Conservation (phyloP, 768 basidiomycete species). For the Daedaleopsis nitida region DNA sequence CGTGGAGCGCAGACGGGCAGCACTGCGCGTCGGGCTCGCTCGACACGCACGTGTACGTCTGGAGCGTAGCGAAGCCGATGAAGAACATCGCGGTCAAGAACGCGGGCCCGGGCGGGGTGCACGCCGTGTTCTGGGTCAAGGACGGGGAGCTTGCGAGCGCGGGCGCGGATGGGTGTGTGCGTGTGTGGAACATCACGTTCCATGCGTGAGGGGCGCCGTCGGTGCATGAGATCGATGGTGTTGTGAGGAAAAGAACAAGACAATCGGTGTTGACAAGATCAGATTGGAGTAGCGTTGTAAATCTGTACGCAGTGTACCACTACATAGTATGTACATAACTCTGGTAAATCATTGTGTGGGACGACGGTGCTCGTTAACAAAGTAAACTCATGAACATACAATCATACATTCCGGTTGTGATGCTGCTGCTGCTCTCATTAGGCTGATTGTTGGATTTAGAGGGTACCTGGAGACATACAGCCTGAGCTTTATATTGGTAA, state of each 20-base stretch:
- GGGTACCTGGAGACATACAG: too few species aligned
- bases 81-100: slow-evolving; percentile 84
- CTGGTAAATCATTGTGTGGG: background rate
- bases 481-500: too few species aligned
- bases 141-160: slow-evolving; percentile 61
- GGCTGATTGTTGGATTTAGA: too few species aligned
- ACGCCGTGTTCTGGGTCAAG: slow-evolving; percentile 77
- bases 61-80: slow-evolving; percentile 70
- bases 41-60: slow-evolving; percentile 92
- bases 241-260: background rate
- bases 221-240: background rate
- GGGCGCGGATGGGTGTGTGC: slow-evolving; percentile 82
- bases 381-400: too few species aligned
- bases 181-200: slow-evolving; percentile 66
- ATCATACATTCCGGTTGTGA: too few species aligned
- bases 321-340: too few species aligned
- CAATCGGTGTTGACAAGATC: too few species aligned
- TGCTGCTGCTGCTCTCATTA: too few species aligned
- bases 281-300: background rate
- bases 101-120: slow-evolving; percentile 83
- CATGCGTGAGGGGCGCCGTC: slow-evolving; percentile 25
- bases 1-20: slow-evolving; percentile 72
- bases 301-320: background rate
- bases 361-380: background rate
- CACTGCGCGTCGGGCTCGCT: slow-evolving; percentile 87